phyloP scores from a whole-genome alignment of 2,329 filamentous ascomycete species.

The Ceratocystis papillata region DNA sequence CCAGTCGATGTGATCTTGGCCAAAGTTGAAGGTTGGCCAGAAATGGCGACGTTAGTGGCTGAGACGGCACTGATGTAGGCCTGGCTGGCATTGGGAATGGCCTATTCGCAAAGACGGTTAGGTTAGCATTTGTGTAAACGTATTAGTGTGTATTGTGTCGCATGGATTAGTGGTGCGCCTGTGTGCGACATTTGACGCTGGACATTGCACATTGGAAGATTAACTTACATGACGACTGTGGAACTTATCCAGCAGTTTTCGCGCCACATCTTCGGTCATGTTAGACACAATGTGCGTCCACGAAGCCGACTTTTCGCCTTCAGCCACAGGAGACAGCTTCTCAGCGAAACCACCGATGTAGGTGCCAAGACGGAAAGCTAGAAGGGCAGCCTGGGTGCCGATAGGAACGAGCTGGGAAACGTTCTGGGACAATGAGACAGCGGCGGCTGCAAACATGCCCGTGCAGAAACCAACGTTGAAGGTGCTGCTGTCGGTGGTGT shows the following conservation, averaged over 20 bases:
- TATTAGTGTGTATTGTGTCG: background rate
- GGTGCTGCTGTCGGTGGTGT: slow-evolving; percentile 40
- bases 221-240: slow-evolving; percentile 42
- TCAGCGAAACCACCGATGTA: slow-evolving; percentile 44
- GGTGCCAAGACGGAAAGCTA: slow-evolving; percentile 55
- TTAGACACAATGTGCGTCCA: slow-evolving; percentile 59
- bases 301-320: slow-evolving; percentile 40
- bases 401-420: slow-evolving; percentile 51
- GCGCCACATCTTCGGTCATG: slow-evolving; percentile 42
- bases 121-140: slow-evolving; percentile 1
- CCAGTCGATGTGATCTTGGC: slow-evolving; percentile 35
- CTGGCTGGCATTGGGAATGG: slow-evolving; percentile 36
- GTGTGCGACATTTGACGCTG: background rate
- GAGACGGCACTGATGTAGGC: slow-evolving; percentile 46
- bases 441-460: slow-evolving; percentile 58
- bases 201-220: too few relatives aligned
- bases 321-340: slow-evolving; percentile 32
- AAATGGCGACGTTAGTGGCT: slow-evolving; percentile 41
- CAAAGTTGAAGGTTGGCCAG: slow-evolving; percentile 43
- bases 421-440: slow-evolving; percentile 52
- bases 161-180: background rate
- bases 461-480: slow-evolving; percentile 56
- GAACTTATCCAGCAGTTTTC: slow-evolving; percentile 45
- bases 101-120: slow-evolving; percentile 18
- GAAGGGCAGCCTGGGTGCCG: slow-evolving; percentile 51